Conservation (phyloP, 1,139 yeast species). For the Suhomyces anneliseae region DNA sequence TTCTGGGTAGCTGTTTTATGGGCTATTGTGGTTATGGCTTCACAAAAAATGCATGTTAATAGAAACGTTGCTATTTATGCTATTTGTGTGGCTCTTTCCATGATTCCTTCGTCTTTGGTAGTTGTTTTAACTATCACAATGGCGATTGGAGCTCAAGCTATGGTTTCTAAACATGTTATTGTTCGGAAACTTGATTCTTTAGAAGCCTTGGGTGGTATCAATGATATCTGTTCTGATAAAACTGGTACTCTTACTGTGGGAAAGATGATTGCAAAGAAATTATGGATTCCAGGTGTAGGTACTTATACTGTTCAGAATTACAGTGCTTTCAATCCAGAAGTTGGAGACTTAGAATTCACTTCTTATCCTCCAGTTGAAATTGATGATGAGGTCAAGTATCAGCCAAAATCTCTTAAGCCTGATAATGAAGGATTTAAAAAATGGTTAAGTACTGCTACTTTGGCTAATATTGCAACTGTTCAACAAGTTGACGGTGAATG, state of each 20-base stretch:
- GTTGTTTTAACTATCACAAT: conserved; percentile 82
- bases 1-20: conserved; percentile 72
- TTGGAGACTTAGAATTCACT: conserved; percentile 54
- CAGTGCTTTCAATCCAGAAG: conserved; percentile 69
- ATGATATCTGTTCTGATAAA: conserved; percentile 81
- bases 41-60: conserved; percentile 66
- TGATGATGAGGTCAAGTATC: conserved; percentile 39
- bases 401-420: conserved; percentile 24
- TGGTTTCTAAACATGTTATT: conserved; percentile 71
- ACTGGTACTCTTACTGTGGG: conserved; percentile 84
- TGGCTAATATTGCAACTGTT: conserved; percentile 73
- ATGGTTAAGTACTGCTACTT: conserved; percentile 62
- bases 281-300: conserved; percentile 79
- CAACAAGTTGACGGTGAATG: conserved; percentile 45
- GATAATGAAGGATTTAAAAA: conserved; percentile 30
- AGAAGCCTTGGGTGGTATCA: conserved; percentile 78
- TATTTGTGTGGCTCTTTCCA: conserved; percentile 76
- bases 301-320: conserved; percentile 60
- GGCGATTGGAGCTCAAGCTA: conserved; percentile 83
- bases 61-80: conserved; percentile 80
- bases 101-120: conserved; percentile 81
- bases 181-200: conserved; percentile 77
- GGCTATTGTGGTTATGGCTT: conserved; percentile 79
- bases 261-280: conserved; percentile 69
- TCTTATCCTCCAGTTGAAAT: conserved; percentile 42